Evolutionary conservation across 176 grass and related monocot species (phyloP).

Genomic region (Cenchrus purpureus): DNA sequence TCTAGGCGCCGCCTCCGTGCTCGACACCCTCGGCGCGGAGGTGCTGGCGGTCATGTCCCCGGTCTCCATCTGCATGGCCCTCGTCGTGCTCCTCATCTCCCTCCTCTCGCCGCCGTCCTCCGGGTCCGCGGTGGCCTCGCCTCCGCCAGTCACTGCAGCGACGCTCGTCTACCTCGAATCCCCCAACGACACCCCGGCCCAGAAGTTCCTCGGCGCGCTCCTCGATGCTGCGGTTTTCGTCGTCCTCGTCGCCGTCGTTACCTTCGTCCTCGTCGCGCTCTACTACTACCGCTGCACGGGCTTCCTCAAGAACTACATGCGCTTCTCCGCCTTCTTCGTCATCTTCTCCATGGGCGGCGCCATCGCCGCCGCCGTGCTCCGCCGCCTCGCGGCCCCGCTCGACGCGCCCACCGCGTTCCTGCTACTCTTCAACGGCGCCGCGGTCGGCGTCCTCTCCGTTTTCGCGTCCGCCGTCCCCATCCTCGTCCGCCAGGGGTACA

Average conservation of each 20-base stretch:
- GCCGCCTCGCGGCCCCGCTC: conserved; percentile 61
- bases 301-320: conserved; percentile 97
- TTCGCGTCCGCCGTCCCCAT: conserved; percentile 79
- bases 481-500: conserved; percentile 88
- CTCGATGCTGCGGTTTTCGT: conserved; percentile 92
- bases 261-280: conserved; percentile 81
- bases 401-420: conserved; percentile 69
- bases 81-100: conserved; percentile 89
- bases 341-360: conserved; percentile 90
- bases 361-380: conserved; percentile 65
- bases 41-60: conserved; percentile 91
- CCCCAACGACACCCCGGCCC: conserved; percentile 59
- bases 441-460: conserved; percentile 78
- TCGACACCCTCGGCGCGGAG: conserved; percentile 78
- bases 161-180: conserved; percentile 86
- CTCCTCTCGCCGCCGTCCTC: conserved; percentile 59
- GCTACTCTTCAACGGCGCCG: conserved; percentile 81
- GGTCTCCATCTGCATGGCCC: conserved; percentile 95
- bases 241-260: conserved; percentile 69
- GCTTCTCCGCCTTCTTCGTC: conserved; percentile 97
- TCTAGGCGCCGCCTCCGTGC: conserved; percentile 46
- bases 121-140: conserved; percentile 9
- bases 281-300: conserved; percentile 98
- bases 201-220: conserved; percentile 77
- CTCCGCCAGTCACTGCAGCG: conserved; percentile 68